A percentile compares a stretch with the other conserved stretches of the same genome.
phyloP scores from a whole-genome alignment of 176 grass and related monocot species.

The Thinopyrum elongatum region DNA sequence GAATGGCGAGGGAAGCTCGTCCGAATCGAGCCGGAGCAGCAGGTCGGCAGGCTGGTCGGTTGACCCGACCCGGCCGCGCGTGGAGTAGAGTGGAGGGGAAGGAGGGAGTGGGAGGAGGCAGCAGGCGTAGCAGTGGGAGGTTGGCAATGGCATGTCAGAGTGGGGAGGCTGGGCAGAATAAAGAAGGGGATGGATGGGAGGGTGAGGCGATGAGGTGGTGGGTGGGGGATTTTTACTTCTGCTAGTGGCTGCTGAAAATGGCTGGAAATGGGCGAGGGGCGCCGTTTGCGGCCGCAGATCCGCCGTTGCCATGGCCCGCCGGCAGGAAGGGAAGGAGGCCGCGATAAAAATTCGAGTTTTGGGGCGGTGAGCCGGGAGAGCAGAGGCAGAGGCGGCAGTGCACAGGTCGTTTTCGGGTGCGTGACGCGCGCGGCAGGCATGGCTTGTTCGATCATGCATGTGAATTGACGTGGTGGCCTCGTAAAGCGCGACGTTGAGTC shows the following conservation, averaged over 20 bases:
- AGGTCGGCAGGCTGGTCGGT: background rate
- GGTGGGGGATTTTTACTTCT: background rate
- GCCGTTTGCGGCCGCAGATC: background rate
- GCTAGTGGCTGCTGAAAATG: background rate
- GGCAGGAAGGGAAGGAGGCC: background rate
- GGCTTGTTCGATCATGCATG: too few species aligned
- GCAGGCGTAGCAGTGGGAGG: background rate
- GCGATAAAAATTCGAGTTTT: constrained; percentile 19
- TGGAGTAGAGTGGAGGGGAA: background rate
- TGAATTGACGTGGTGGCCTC: background rate
- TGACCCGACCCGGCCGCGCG: background rate
- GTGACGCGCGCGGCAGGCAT: background rate
- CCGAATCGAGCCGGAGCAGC: background rate
- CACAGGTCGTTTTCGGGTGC: background rate
- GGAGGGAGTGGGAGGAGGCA: background rate
- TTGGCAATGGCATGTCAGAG: constrained; percentile 56
- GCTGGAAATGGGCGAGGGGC: background rate
- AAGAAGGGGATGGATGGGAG: constrained; percentile 13
- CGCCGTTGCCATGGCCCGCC: background rate
- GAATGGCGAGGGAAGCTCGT: background rate
- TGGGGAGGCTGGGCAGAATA: constrained; percentile 16
- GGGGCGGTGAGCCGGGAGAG: background rate
- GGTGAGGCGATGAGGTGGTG: background rate
- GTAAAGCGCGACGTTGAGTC: background rate
- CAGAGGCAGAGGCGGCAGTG: background rate